Percentiles rank a stretch among this genome's conserved stretches.
phyloP scores from a whole-genome alignment of 495 filamentous ascomycete genomes.

The Podospora sp. region DNA sequence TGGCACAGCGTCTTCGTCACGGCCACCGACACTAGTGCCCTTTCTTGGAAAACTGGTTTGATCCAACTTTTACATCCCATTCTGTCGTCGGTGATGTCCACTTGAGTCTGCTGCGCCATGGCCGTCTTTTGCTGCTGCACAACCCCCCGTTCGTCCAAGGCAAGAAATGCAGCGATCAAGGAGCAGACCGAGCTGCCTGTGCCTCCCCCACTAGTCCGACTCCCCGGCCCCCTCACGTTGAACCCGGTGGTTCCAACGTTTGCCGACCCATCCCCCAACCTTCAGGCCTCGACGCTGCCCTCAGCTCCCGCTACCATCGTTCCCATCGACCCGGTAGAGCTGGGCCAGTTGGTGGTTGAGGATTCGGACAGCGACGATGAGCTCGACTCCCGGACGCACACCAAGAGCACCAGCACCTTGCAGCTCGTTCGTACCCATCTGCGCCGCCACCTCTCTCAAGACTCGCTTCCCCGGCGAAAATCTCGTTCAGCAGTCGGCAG shows the following conservation, averaged over 20 bases:
- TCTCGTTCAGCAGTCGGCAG: constrained; percentile 45
- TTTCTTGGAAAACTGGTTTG: constrained; percentile 23
- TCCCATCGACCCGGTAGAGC: constrained; percentile 27
- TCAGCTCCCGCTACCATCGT: constrained; percentile 14
- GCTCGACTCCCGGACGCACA: constrained; percentile 25
- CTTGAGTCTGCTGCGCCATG: constrained; percentile 33
- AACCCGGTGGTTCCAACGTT: constrained; percentile 23
- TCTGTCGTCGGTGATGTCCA: not conserved
- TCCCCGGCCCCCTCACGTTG: constrained; percentile 30
- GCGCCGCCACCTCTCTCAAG: constrained; percentile 51
- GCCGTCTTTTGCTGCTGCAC: constrained; percentile 45
- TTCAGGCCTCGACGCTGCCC: constrained; percentile 20
- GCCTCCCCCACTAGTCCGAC: constrained; percentile 29
- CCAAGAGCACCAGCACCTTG: constrained; percentile 41
- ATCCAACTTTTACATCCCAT: constrained; percentile 18
- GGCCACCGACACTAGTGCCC: constrained; percentile 6
- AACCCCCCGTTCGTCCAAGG: constrained; percentile 34
- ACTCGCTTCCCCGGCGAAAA: constrained; percentile 41
- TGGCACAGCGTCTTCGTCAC: constrained; percentile 17
- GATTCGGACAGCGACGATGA: constrained; percentile 48
- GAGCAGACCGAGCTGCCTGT: constrained; percentile 23
- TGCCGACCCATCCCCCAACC: constrained; percentile 1
- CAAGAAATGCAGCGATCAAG: constrained; percentile 27
- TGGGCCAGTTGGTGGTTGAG: constrained; percentile 42
- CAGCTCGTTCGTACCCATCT: constrained; percentile 44